These are phyloP conservation scores for Starmerella khaoyaiensis DNA, from an alignment of 805 yeast species.

Conservation along the genomic window DNA sequence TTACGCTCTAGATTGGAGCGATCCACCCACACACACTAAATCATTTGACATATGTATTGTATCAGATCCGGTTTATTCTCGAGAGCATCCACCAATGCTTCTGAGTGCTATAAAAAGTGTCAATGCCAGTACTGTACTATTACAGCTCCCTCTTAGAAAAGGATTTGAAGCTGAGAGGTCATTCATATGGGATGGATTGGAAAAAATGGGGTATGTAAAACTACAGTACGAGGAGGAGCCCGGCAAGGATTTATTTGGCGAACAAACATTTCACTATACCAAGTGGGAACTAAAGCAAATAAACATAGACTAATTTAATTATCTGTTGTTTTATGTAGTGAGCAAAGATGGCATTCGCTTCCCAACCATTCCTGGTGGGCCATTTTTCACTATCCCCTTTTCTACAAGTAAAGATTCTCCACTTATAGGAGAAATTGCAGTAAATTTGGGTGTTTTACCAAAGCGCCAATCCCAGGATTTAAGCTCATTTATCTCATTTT, in stretches of 20 bases:
- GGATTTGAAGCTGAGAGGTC: conserved; percentile 55
- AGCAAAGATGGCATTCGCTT: conserved; percentile 6
- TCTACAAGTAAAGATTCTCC: conserved; percentile 35
- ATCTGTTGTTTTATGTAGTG: too few relatives aligned
- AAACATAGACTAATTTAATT: too few relatives aligned
- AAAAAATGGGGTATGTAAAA: conserved; percentile 26
- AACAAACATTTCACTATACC: conserved; percentile 12
- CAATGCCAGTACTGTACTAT: conserved; percentile 34
- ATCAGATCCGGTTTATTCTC: conserved; percentile 83
- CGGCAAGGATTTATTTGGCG: conserved; percentile 44
- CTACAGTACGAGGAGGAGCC: conserved; percentile 35
- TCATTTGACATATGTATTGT: conserved; percentile 55
- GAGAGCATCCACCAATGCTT: conserved; percentile 66
- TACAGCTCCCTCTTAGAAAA: conserved; percentile 66
- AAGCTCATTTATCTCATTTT: conserved; percentile 31
- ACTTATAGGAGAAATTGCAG: conserved; percentile 34
- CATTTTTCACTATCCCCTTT: conserved; percentile 32
- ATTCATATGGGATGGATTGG: conserved; percentile 44
- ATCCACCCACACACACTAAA: conserved; percentile 39
- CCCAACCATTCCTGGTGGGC: conserved; percentile 9
- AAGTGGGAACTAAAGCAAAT: background rate
- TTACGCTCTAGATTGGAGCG: conserved; percentile 64
- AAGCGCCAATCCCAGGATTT: conserved; percentile 60
- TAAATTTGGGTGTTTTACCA: conserved; percentile 66
- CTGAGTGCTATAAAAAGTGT: conserved; percentile 44